Percentiles rank a stretch among this genome's conserved stretches.
These are phyloP conservation scores for Coniella vitis DNA, from an alignment of 2,329 filamentous ascomycete genomes.

Conservation along the genomic window DNA sequence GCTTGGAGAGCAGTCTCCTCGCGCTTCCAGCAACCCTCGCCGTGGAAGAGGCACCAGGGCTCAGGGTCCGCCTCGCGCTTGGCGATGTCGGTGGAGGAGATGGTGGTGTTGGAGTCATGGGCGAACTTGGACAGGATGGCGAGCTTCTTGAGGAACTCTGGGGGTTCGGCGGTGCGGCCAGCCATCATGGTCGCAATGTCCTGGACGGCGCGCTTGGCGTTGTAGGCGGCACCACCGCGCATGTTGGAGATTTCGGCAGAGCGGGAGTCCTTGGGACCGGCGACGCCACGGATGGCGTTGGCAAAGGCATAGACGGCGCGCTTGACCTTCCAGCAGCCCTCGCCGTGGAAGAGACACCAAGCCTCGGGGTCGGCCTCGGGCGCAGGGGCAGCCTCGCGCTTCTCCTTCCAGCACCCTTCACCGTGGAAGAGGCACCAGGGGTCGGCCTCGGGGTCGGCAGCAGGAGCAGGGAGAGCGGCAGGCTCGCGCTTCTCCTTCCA, in stretches of 20 bases:
- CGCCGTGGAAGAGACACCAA: constrained; percentile 31
- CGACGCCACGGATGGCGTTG: constrained; percentile 21
- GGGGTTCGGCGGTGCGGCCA: constrained; percentile 24
- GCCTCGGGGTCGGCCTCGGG: constrained; percentile 20
- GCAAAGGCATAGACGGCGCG: constrained; percentile 31
- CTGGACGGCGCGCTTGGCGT: constrained; percentile 31
- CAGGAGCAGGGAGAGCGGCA: constrained; percentile 8
- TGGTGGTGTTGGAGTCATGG: constrained; percentile 12
- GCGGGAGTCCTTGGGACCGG: constrained; percentile 23
- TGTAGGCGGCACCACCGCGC: constrained; percentile 29
- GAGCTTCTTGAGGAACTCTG: constrained; percentile 28
- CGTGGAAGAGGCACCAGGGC: constrained; percentile 1
- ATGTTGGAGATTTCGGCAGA: constrained; percentile 26
- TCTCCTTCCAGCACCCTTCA: constrained; percentile 18
- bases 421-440: constrained; percentile 12
- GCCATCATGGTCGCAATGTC: constrained; percentile 32
- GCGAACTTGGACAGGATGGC: constrained; percentile 22
- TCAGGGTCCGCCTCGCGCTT: constrained; percentile 15
- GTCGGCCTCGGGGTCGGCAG: constrained; percentile 11
- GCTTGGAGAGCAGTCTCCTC: background rate
- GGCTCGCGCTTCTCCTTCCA: constrained; percentile 22
- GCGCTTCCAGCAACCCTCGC: constrained; percentile 3
- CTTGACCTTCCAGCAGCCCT: constrained; percentile 37
- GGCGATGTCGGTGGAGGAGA: constrained; percentile 12
- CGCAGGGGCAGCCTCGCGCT: constrained; percentile 19